Base-by-base conservation (phyloP, 768 basidiomycete species). In the Psilocybe sp. region DNA sequence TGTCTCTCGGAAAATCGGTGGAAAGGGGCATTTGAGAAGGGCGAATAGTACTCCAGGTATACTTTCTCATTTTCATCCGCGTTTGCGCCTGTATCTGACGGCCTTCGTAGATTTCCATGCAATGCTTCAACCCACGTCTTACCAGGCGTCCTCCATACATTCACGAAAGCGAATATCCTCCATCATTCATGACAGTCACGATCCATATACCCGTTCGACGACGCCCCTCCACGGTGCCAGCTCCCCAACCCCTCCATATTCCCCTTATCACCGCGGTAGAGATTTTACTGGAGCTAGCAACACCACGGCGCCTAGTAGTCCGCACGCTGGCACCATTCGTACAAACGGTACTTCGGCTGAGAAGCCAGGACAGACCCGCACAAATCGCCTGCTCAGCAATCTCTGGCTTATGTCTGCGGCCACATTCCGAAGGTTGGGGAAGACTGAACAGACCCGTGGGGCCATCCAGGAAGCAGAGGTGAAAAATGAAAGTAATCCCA, bases 391-490 rank as follows among this genome's bases (percentile, higher is more conserved):
- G 31, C 70, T 97, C 51, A 89, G 87, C 50, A 84, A 92, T 57
- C 69, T 98, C 6, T 98, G 97, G 97, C 69, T 97, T 5, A 91
- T 92, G 79, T 89, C 87, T 7, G 92, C 95, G 1, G 93, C 97
- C 13, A 97, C 92, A 0, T 98, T 98, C 72, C 76, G 97, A 40
- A 73, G 97, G 51, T 71, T 89, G 48, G 91, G 91, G 11, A 93
- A 93, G 70, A 79, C 91, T 47, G 95, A 97, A 51, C 92, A 98
- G 59, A 85, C 90, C 0, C 82, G 83, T 44, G 94, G 84, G 10
- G 87, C 96, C 2, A 93, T 98, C 40, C 92, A 93, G 63, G 96
- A 98, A 67, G 97, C 96, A 0, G 96, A 99, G 64, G 84, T 87
- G 3, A 77, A 81, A 55, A 91, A 96, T 62, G 87, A 91, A 55